A percentile compares a stretch with the other conserved stretches of the same genome.
Evolutionary conservation across 441 rosid species (phyloP).

Genomic region (Populus tomentosa): DNA sequence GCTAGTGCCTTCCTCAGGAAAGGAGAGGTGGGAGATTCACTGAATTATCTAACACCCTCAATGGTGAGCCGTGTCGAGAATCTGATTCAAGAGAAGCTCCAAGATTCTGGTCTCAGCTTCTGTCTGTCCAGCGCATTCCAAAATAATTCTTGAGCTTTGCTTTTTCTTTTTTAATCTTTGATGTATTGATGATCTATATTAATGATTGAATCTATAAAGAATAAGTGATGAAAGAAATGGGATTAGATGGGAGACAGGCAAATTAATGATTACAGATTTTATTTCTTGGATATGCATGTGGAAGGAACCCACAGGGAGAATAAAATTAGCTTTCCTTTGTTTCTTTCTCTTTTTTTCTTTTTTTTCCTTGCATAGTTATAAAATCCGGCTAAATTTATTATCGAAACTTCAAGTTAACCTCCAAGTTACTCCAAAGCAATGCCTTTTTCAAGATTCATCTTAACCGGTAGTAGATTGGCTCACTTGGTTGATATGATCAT

Average conservation of each 20-base stretch:
- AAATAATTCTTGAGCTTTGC: not conserved
- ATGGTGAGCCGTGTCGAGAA: not conserved
- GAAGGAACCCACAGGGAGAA: no score
- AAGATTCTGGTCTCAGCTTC: not conserved
- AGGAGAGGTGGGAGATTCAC: not conserved
- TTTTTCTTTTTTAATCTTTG: not conserved
- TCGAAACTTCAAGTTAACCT: no score
- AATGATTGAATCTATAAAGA: not conserved
- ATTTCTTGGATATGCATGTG: no score
- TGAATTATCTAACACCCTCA: not conserved
- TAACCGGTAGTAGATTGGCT: no score
- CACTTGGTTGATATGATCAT: no score
- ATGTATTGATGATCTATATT: not conserved
- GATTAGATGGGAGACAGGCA: not conserved
- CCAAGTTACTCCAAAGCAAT: no score
- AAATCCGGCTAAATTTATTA: no score
- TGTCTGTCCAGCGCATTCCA: not conserved
- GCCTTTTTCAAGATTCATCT: no score
- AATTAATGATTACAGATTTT: not conserved
- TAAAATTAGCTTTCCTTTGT: no score
- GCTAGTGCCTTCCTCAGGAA: not conserved
- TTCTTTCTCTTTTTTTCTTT: no score
- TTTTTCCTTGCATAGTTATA: no score
- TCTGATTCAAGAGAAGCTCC: not conserved
- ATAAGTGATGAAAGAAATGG: not conserved